Evolutionary conservation across 1,284 basidiomycete species (phyloP).

Genomic region (Naganishia liquefaciens): DNA sequence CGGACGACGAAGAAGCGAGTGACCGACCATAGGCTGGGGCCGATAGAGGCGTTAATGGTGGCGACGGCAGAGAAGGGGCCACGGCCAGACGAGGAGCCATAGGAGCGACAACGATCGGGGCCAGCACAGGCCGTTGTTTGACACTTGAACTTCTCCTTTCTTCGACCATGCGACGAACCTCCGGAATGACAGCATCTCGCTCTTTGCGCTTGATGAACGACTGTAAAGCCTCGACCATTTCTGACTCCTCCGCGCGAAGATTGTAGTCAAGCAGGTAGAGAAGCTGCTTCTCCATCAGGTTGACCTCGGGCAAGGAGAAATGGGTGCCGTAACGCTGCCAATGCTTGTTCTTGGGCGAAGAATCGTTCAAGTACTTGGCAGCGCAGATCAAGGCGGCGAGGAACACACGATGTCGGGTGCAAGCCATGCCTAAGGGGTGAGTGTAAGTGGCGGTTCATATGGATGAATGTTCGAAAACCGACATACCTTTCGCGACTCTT

Average conservation of each 20-base stretch:
- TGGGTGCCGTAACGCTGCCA: constrained; percentile 75
- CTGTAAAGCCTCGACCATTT: constrained; percentile 78
- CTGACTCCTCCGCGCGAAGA: constrained; percentile 49
- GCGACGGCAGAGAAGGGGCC: constrained; percentile 1
- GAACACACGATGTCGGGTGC: constrained; percentile 93
- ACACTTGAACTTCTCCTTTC: constrained; percentile 18
- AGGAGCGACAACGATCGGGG: constrained; percentile 10
- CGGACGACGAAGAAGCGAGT: constrained; percentile 18
- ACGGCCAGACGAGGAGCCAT: background rate
- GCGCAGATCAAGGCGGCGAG: constrained; percentile 93
- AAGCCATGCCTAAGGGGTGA: constrained; percentile 70
- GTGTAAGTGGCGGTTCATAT: background rate
- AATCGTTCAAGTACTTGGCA: constrained; percentile 97
- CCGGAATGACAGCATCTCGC: constrained; percentile 15
- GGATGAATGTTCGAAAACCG: background rate
- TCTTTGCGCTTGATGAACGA: constrained; percentile 57
- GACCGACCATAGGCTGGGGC: background rate
- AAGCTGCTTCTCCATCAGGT: constrained; percentile 95
- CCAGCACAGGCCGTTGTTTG: constrained; percentile 10
- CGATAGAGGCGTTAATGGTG: constrained; percentile 4
- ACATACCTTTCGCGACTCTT: constrained; percentile 75
- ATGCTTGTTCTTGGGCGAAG: constrained; percentile 91
- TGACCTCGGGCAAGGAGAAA: constrained; percentile 65
- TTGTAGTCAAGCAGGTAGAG: constrained; percentile 78
- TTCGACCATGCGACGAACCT: constrained; percentile 16